Evolutionary conservation across 1,284 basidiomycete species (phyloP).

Genomic region (Rhodotorula mucilaginosa): DNA sequence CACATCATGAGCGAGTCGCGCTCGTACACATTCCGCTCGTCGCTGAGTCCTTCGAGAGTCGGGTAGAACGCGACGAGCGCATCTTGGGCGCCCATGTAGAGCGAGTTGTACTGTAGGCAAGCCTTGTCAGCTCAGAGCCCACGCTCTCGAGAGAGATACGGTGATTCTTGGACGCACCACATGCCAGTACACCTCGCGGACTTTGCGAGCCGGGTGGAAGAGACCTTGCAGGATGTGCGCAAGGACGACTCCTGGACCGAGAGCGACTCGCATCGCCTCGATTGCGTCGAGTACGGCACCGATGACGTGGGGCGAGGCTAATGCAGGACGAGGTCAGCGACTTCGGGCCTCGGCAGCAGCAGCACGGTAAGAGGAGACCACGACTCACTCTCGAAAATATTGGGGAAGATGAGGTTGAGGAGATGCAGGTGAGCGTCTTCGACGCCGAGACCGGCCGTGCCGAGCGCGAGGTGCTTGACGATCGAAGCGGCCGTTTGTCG

Average conservation of each 20-base stretch:
- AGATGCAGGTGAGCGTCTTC: constrained; percentile 97
- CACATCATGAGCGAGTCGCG: constrained; percentile 11
- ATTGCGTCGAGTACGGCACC: constrained; percentile 63
- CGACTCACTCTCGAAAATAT: constrained; percentile 79
- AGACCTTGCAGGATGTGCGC: constrained; percentile 71
- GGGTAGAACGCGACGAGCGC: constrained; percentile 41
- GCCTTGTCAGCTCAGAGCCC: neutral
- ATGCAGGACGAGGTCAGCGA: neutral
- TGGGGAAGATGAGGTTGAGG: constrained; percentile 98
- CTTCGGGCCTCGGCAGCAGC: neutral
- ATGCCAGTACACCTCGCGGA: constrained; percentile 65
- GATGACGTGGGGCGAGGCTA: constrained; percentile 91
- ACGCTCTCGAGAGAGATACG: neutral
- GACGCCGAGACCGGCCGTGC: constrained; percentile 92
- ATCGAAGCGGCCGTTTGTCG: constrained; percentile 98
- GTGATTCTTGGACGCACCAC: constrained; percentile 28
- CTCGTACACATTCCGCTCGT: constrained; percentile 44
- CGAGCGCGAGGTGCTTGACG: constrained; percentile 95
- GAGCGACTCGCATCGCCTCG: constrained; percentile 91
- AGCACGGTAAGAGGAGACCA: neutral
- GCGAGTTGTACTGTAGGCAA: constrained; percentile 38
- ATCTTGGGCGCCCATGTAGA: constrained; percentile 45
- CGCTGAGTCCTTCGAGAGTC: constrained; percentile 33
- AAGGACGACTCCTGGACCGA: constrained; percentile 89
- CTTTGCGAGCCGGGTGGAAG: constrained; percentile 93